Conservation (phyloP, 2,329 filamentous ascomycete genomes). For the Cladophialophora bantiana region DNA sequence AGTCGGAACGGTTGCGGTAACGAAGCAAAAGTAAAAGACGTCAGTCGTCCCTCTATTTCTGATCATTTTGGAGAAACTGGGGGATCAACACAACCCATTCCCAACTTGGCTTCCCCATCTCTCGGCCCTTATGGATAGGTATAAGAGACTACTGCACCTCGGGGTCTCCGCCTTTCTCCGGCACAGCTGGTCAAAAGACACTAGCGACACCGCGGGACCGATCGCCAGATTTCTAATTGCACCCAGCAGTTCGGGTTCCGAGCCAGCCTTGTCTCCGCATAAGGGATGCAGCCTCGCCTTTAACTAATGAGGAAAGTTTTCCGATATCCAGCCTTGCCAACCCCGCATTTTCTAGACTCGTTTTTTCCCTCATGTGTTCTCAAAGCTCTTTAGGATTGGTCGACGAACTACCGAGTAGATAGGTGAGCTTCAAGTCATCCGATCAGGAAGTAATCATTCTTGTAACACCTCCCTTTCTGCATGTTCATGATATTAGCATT, state of each 20-base stretch:
- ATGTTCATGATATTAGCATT: neutral
- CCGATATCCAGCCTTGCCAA: conserved; percentile 15
- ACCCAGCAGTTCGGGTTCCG: too few species aligned
- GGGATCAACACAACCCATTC: neutral
- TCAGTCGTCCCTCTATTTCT: too few species aligned
- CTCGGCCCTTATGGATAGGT: too few species aligned
- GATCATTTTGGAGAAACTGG: neutral
- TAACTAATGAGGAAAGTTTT: neutral
- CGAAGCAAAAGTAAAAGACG: neutral
- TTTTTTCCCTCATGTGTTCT: neutral
- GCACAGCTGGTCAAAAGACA: too few species aligned
- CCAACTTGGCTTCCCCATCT: neutral
- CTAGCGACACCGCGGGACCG: too few species aligned
- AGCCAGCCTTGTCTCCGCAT: too few species aligned
- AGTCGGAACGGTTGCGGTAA: neutral
- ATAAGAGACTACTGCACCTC: too few species aligned
- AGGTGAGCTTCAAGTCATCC: neutral
- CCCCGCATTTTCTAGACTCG: conserved; percentile 4
- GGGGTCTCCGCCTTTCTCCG: too few species aligned
- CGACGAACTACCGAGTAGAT: neutral
- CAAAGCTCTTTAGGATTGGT: neutral
- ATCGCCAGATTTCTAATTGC: too few species aligned
- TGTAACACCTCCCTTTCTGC: neutral
- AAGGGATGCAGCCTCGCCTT: neutral
- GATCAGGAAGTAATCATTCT: neutral